Base-by-base conservation (phyloP, 2,329 filamentous ascomycete genomes). In the Metarhizium sp. region DNA sequence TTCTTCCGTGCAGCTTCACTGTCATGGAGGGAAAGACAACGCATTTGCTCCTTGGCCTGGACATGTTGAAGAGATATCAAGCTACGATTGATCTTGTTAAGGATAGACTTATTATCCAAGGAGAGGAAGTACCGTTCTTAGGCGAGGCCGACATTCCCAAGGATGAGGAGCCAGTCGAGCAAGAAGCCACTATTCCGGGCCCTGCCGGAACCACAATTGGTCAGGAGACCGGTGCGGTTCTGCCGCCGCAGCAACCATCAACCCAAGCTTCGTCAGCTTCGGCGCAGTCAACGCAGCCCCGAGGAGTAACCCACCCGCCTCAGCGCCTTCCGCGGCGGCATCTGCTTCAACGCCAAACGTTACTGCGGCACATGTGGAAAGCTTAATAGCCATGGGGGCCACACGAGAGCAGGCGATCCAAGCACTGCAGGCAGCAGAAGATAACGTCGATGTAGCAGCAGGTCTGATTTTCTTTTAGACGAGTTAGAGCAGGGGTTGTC, bases 11-110 rank as follows among this genome's bases (percentile, higher is more conserved):
- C 74, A 94, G 91, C 57, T 99, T 99, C 71, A 99, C 94, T 3
- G 94, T 99, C 66, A 99, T 99, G 94, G 94, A 99, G 74, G 94
- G 94, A 60, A 99, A 97, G 72, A 85, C 90, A 53, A 94, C 99
- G 29, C 94, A 97, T 68, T 78, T 99, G 18, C 80, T 99, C 2
- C 82, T 99, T 13, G 94, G 94, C 3, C 76, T 99, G 46, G 94
- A 99, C 70, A 99, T 99, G 90, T 79, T 99, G 59, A 96, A 95
- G 74, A 84, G 94, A 43, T 92, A 97, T 71, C 92, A 96, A 71
- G 94, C 92, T 40, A 88, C 81, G 63, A 92, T 99, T 65, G 94
- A 99, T 69, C 79, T 99, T 13, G 81, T 84, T 60, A 87, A 86
- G 65, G 90, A 94, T 65, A 88, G 86, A 59, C 81, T 99, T 18